Evolutionary conservation across 345 rosid species (phyloP), one percentile per base, ranked within the genome.

Genomic region (Crucihimalaya himalaica): DNA sequence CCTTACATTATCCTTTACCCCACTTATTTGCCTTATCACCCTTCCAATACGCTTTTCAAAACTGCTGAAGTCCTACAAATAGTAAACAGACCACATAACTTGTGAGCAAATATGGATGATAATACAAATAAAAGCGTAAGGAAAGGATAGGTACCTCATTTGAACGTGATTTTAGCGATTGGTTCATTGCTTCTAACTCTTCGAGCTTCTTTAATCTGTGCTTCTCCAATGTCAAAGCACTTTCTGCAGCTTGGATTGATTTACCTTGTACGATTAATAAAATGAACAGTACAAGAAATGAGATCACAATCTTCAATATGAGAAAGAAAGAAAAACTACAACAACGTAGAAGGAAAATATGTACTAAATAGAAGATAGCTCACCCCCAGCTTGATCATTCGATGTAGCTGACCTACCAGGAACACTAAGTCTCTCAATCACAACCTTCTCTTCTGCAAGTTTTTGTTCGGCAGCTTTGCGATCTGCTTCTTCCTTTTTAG

Each of bases 1-100:
- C 99, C 87, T 85, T 45, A 92, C 92, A 71, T 82, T 92, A 29
- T 92, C 93, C 77, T 70, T 80, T 68, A 78, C 80, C 45, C 89
- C 92, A 74, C 85, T 74, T 67, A 91, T 90, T 81, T 87, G 93
- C 76, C 77, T 86, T 63, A 86, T 73, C 73, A 79, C 63, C 82
- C 96, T 89, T 53, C 79, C 73, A 64, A 95, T 81, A 61, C 77
- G 86, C 65, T 83, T 84, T 71, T 87, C 90, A 64, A 78, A 77
- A 72, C 82, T 80, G 81, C 85, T 70, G 77, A 88, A 89, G 82
- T 87, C 86, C 97, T 94, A 70, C 66, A 48, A 60, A 63, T 39
- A 73, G 43, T 34, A 6, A 15, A 20, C 18, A 60, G 16, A 31
- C 15, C 63, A 71, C 37, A 71, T 65, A 57, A 72, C 35, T 54